A percentile compares a stretch with the other conserved stretches of the same genome.
Evolutionary conservation across 805 yeast genomes (phyloP).

Genomic region (Suhomyces kilbournensis): DNA sequence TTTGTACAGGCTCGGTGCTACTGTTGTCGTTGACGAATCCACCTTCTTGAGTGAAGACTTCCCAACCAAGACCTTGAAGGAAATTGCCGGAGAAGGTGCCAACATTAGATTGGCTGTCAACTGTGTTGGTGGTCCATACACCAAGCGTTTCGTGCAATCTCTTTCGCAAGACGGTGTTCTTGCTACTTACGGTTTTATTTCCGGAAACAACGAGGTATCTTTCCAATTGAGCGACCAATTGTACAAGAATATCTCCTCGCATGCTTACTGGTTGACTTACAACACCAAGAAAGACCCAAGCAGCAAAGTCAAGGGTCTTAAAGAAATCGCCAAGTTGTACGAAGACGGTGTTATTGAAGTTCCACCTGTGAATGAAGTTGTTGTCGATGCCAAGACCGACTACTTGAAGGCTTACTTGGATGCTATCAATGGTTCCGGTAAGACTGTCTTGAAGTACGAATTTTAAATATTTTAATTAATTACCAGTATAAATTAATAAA

Average conservation of each 20-base stretch:
- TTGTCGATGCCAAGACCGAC: neutral
- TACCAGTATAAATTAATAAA: too few species aligned
- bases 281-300: constrained; percentile 45
- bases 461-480: too few species aligned
- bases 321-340: constrained; percentile 55
- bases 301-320: constrained; percentile 53
- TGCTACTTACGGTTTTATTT: constrained; percentile 26
- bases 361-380: neutral
- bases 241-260: constrained; percentile 28
- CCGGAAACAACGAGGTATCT: constrained; percentile 14
- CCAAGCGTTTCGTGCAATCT: constrained; percentile 17
- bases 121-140: constrained; percentile 27
- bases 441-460: neutral
- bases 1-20: constrained; percentile 28
- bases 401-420: neutral
- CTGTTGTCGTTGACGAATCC: constrained; percentile 28
- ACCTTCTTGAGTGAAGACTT: constrained; percentile 17
- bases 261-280: constrained; percentile 31
- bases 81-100: constrained; percentile 15
- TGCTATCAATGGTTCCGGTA: neutral
- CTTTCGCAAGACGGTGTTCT: constrained; percentile 27
- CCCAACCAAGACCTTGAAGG: constrained; percentile 10
- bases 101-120: constrained; percentile 30
- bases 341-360: constrained; percentile 48
- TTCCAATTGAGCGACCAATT: constrained; percentile 25